phyloP scores from a whole-genome alignment of 179 eudicot species.

The Beta macrorhiza region DNA sequence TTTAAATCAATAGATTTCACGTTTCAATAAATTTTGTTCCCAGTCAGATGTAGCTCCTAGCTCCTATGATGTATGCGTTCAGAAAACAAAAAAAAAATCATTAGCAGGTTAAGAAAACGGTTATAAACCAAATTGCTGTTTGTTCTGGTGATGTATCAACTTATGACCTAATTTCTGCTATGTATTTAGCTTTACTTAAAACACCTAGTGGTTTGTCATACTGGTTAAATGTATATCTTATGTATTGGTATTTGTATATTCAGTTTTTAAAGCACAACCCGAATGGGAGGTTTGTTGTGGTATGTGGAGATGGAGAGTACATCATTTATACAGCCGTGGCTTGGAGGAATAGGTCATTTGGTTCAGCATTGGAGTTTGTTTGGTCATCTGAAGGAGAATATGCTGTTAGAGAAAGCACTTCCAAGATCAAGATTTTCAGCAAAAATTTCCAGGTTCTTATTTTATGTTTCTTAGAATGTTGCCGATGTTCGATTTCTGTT shows the following conservation, averaged over 20 bases:
- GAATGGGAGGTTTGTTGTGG: conserved; percentile 96
- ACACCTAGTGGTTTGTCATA: not conserved
- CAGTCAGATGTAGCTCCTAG: not conserved
- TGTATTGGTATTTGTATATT: conserved; percentile 19
- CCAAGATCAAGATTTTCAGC: conserved; percentile 81
- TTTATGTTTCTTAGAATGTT: not conserved
- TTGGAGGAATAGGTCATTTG: conserved; percentile 98
- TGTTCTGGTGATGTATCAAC: not conserved
- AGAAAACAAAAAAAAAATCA: not conserved
- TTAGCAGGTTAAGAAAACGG: not conserved
- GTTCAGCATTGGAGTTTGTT: conserved; percentile 89
- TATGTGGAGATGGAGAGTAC: conserved; percentile 96
- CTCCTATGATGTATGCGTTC: not conserved
- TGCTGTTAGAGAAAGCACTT: conserved; percentile 97
- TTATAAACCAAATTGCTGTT: not conserved
- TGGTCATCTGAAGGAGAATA: conserved; percentile 98
- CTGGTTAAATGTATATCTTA: not conserved
- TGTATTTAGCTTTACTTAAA: too few species aligned
- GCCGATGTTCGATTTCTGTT: not conserved
- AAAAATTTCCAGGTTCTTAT: conserved; percentile 77
- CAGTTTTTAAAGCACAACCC: conserved; percentile 92
- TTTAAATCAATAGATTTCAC: not conserved
- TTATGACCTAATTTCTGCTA: too few species aligned
- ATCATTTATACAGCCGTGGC: conserved; percentile 94
- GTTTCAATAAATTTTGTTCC: not conserved